A percentile compares a stretch with the other conserved stretches of the same genome.
These are phyloP conservation scores for Aegilops sharonensis DNA, from an alignment of 176 grass and related monocot species.

Conservation along the genomic window DNA sequence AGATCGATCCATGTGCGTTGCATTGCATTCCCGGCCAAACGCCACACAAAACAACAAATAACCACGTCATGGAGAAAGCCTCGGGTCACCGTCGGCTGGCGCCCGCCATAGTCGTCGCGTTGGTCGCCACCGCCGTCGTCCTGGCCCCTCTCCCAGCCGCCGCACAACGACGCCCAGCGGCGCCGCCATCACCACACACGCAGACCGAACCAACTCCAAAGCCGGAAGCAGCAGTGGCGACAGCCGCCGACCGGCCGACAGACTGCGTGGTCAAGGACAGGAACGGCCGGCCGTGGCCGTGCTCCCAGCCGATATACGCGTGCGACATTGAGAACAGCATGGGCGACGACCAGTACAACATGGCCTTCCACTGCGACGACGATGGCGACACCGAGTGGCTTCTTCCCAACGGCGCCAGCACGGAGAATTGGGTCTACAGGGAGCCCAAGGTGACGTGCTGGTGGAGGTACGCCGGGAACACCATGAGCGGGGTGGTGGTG, in stretches of 20 bases:
- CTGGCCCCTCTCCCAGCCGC: neutral
- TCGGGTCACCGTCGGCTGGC: neutral
- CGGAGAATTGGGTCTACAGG: no score
- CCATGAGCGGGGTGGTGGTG: constrained; percentile 9
- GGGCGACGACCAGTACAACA: neutral
- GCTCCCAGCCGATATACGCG: neutral
- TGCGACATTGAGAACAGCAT: constrained; percentile 23
- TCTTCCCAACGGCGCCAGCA: no score
- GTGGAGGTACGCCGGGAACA: constrained; percentile 8
- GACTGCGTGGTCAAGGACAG: neutral
- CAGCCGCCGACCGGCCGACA: neutral
- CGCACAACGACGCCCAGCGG: neutral
- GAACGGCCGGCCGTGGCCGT: constrained; percentile 11
- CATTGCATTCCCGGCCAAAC: neutral
- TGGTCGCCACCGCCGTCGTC: no score
- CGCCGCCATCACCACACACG: neutral
- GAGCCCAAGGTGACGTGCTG: neutral
- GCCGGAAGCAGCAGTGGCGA: no score
- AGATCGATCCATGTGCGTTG: no score
- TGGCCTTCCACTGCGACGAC: no score
- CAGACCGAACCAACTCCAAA: neutral
- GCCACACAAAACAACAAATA: neutral
- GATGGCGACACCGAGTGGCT: no score
- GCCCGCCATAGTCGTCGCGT: neutral
- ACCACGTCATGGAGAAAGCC: neutral